Conservation (phyloP, 176 grass and related monocot species). For the Cenchrus fungigraminus region DNA sequence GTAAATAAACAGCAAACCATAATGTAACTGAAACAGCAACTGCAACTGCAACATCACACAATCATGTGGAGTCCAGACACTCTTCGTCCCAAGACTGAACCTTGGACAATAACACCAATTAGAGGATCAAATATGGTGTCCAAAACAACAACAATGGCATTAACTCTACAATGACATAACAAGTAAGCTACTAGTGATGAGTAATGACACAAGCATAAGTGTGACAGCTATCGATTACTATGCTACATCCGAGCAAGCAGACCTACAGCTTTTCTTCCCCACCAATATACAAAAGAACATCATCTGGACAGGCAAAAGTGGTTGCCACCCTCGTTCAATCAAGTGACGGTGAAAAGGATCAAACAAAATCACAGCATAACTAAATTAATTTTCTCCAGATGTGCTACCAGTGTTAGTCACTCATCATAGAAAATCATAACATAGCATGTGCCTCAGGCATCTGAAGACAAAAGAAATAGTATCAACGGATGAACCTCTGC, state of each 20-base stretch:
- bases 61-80: neutral
- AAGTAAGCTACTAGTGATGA: neutral
- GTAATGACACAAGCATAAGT: neutral
- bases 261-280: neutral
- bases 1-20: neutral
- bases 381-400: neutral
- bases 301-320: neutral
- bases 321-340: neutral
- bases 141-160: neutral
- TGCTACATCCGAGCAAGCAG: neutral
- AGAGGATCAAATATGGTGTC: neutral
- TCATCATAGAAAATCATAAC: neutral
- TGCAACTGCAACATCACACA: neutral
- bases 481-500: neutral
- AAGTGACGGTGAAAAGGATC: neutral
- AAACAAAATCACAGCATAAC: neutral
- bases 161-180: neutral
- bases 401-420: neutral
- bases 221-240: neutral
- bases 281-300: neutral
- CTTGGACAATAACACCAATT: neutral
- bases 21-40: neutral
- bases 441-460: neutral
- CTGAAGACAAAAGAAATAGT: neutral
- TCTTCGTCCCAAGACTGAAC: neutral